A percentile compares a stretch with the other conserved stretches of the same genome.
These are phyloP conservation scores for Lactifluus pinguis DNA, from an alignment of 768 basidiomycete species.

Conservation along the genomic window DNA sequence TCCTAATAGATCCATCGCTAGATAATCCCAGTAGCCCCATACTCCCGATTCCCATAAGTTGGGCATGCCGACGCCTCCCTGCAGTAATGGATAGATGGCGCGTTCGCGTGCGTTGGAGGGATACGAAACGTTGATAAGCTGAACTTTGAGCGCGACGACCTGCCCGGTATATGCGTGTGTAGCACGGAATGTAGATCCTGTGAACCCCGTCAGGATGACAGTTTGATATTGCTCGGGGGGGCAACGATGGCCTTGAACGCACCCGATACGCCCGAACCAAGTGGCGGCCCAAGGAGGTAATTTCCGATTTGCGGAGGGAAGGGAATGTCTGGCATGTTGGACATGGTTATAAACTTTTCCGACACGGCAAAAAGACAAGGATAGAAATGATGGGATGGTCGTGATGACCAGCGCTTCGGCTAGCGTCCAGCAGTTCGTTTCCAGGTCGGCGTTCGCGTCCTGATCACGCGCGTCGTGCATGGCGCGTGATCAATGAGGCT, in stretches of 20 bases:
- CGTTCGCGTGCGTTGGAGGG: slow-evolving; percentile 71
- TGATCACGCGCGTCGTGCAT: not conserved
- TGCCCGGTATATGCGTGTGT: slow-evolving; percentile 45
- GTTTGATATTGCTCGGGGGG: not conserved
- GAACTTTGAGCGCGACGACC: slow-evolving; percentile 66
- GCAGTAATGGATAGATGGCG: slow-evolving; percentile 55
- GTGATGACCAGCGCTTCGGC: not conserved
- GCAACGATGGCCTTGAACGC: slow-evolving; percentile 12
- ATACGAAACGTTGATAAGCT: slow-evolving; percentile 59
- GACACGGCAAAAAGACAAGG: not conserved
- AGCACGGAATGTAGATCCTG: slow-evolving; percentile 67
- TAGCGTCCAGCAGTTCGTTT: not conserved
- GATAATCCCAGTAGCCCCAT: slow-evolving; percentile 29
- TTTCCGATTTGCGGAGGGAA: slow-evolving; percentile 42
- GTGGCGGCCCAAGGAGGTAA: slow-evolving; percentile 46
- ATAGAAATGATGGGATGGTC: not conserved
- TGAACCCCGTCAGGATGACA: not conserved
- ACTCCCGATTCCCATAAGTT: slow-evolving; percentile 48
- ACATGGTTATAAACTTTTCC: not conserved
- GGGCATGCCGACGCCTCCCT: slow-evolving; percentile 69
- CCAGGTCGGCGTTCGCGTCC: not conserved
- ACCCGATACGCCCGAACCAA: slow-evolving; percentile 75
- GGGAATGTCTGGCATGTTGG: slow-evolving; percentile 1
- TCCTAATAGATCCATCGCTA: slow-evolving; percentile 72
- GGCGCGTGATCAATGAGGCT: not conserved